Evolutionary conservation across 768 basidiomycete genomes (phyloP), one percentile per base, ranked within the genome.

Genomic region (Naganishia kalamii): DNA sequence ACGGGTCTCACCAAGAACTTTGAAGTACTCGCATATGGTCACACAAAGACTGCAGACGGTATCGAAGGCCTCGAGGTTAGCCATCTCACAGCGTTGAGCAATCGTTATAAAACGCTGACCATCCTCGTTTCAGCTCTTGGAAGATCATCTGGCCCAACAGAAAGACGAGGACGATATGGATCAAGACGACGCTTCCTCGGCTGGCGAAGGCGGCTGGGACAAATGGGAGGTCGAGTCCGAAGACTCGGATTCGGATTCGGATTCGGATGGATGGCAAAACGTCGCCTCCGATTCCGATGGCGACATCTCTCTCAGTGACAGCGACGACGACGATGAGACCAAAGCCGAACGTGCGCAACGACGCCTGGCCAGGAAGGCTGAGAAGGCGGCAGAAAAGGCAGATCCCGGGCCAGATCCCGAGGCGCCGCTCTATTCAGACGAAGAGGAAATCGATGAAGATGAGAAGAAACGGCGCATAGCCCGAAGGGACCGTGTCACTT

Each of bases 31-130:
- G 87, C 89, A 1, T 99, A 87, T 73, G 94, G 96, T 21, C 88
- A 94, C 71, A 82, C 82, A 64, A 81, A 84, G 1, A 86, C 86
- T 5, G 87, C 88, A 1, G 84, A 86, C 48, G 88, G 90, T 68
- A 94, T 99, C 67, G 92, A 93, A 60, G 96, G 92, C 48, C 82
- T 99, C 68, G 82, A 85, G 67, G 89, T 93, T 10, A 57, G 54
- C 40, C 37, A 4, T 1, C 23, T 40, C 15, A 12, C 23, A 46
- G 37, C 23, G 47, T n/a, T n/a, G n/a, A 3, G 30, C 29, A 25
- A 12, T 4, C 7, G 21, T 10, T 27, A 11, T 2, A 1, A 12
- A 23, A 10, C 37, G 27, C 23, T 21, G 27, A 23, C 5, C 32
- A 5, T 6, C 54, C 13, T n/a, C n/a, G n/a, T n/a, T n/a, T 17